These are phyloP conservation scores for Fusarium subglutinans DNA, from an alignment of 2,329 filamentous ascomycete species.

Conservation along the genomic window DNA sequence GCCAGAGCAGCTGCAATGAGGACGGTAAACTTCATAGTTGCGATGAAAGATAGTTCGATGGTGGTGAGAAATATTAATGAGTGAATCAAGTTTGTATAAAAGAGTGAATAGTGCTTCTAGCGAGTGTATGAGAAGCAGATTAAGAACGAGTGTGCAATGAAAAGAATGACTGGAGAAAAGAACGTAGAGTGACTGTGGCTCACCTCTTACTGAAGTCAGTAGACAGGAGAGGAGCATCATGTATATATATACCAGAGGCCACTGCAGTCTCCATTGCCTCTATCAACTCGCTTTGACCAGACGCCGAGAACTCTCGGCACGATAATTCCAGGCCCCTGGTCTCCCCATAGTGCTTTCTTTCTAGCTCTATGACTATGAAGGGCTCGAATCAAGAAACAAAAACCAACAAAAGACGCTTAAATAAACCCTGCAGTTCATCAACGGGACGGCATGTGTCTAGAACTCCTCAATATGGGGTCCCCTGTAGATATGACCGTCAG, in stretches of 20 bases:
- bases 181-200: conserved; percentile 2
- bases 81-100: background rate
- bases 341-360: background rate
- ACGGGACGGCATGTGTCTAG: conserved; percentile 14
- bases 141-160: background rate
- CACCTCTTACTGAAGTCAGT: background rate
- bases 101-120: conserved; percentile 1
- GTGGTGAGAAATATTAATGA: background rate
- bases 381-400: background rate
- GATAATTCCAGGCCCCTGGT: conserved; percentile 23
- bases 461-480: conserved; percentile 3
- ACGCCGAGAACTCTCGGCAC: conserved; percentile 31
- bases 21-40: conserved; percentile 42
- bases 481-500: background rate
- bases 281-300: background rate
- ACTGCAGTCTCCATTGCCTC: background rate
- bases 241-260: conserved; percentile 13
- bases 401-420: background rate
- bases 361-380: conserved; percentile 1
- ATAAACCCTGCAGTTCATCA: conserved; percentile 6
- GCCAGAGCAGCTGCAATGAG: conserved; percentile 35
- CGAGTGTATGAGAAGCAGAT: conserved; percentile 11
- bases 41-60: background rate
- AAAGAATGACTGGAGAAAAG: conserved; percentile 16
- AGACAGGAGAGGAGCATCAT: background rate